Conservation (phyloP, 1,139 yeast species). For the Nakaseomyces sp. region DNA sequence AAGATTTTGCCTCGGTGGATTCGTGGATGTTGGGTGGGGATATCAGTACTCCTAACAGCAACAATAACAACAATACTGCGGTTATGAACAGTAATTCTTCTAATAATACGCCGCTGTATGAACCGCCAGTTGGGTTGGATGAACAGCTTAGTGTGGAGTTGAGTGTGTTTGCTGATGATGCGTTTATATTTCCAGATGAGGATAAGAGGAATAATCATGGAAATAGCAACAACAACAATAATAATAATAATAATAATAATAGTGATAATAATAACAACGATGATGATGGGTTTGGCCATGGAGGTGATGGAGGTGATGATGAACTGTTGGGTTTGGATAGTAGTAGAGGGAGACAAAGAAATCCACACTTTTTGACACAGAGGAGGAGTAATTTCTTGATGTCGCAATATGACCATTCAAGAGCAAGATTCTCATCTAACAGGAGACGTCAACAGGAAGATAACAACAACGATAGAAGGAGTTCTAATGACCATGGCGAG, state of each 20-base stretch:
- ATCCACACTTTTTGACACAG: conserved; percentile 25
- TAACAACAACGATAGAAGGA: not conserved
- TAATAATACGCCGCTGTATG: not conserved
- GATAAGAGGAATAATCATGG: conserved; percentile 43
- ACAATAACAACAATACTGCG: conserved; percentile 1
- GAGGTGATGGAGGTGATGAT: not conserved
- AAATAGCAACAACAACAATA: conserved; percentile 9
- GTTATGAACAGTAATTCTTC: not conserved
- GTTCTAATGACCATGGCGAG: conserved; percentile 3
- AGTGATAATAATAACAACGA: not conserved
- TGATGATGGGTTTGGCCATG: not conserved
- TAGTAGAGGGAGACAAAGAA: conserved; percentile 7
- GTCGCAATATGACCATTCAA: conserved; percentile 29
- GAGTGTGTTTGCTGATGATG: conserved; percentile 73
- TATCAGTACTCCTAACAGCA: not conserved
- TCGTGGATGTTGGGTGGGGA: conserved; percentile 18
- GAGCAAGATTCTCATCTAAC: conserved; percentile 26
- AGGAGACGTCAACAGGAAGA: conserved; percentile 7
- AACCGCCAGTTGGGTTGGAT: conserved; percentile 39
- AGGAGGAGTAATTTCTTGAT: conserved; percentile 27
- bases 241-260: not conserved
- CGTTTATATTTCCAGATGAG: conserved; percentile 70
- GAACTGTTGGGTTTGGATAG: not conserved
- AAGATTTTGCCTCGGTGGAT: conserved; percentile 24
- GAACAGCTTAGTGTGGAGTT: conserved; percentile 63